A percentile compares a stretch with the other conserved stretches of the same genome.
These are phyloP conservation scores for Amanita pallidorosea DNA, from an alignment of 768 basidiomycete genomes.

Conservation along the genomic window DNA sequence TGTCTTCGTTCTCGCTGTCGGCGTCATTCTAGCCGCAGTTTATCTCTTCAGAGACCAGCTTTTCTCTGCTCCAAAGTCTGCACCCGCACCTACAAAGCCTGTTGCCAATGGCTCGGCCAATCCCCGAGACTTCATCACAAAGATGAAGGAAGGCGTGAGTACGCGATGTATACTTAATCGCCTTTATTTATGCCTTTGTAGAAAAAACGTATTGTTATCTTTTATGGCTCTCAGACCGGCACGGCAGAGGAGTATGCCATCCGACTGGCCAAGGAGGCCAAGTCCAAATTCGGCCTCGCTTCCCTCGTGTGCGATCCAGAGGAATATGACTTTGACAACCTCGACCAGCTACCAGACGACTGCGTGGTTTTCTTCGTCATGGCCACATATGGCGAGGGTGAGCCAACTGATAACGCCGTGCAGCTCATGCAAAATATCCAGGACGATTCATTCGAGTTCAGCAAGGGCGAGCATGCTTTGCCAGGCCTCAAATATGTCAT, in stretches of 20 bases:
- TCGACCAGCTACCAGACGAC: conserved; percentile 84
- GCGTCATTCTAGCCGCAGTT: conserved; percentile 62
- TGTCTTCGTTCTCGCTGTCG: conserved; percentile 58
- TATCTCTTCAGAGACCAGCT: conserved; percentile 82
- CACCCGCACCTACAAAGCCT: conserved; percentile 32
- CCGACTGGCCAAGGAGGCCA: conserved; percentile 95
- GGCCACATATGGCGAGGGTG: conserved; percentile 98
- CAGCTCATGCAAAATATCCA: conserved; percentile 87
- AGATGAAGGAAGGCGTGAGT: conserved; percentile 90
- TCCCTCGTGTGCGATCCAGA: conserved; percentile 98
- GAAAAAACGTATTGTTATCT: conserved; percentile 96
- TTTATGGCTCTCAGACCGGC: conserved; percentile 97
- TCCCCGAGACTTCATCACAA: conserved; percentile 88
- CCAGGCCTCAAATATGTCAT: conserved; percentile 89
- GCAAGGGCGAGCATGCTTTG: conserved; percentile 64
- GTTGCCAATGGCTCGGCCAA: conserved; percentile 64
- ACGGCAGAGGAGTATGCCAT: conserved; percentile 98
- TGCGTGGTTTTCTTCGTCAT: conserved; percentile 88
- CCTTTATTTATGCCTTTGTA: conserved; percentile 19
- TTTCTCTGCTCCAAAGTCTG: conserved; percentile 51
- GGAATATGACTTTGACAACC: conserved; percentile 96
- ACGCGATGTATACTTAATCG: background rate
- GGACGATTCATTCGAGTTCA: conserved; percentile 83
- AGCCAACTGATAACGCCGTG: conserved; percentile 97
- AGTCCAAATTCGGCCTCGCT: conserved; percentile 89